A percentile compares a stretch with the other conserved stretches of the same genome.
Conservation (phyloP, 1,284 basidiomycete species). For the Apiotrichum gracile region DNA sequence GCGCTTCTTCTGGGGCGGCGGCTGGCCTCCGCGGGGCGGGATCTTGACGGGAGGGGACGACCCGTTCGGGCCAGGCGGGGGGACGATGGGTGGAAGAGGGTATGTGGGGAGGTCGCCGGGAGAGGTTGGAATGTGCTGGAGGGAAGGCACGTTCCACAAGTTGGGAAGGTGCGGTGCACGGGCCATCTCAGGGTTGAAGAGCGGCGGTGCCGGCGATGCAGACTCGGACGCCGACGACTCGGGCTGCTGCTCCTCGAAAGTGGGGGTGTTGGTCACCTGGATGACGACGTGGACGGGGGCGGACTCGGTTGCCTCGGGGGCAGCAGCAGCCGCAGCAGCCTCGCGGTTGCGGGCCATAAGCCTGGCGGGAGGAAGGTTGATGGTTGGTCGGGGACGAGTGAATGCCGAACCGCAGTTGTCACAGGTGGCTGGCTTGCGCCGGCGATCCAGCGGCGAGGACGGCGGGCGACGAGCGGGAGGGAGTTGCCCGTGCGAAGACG, state of each 20-base stretch:
- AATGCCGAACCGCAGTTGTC: constrained; percentile 7
- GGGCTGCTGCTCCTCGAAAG: neutral
- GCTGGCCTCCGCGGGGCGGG: constrained; percentile 2
- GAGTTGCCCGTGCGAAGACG: neutral
- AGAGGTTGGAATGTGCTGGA: constrained; percentile 30
- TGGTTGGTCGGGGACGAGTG: constrained; percentile 3
- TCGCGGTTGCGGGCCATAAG: constrained; percentile 11
- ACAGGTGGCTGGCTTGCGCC: constrained; percentile 1
- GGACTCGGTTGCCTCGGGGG: neutral
- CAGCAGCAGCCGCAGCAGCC: neutral
- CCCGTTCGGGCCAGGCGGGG: constrained; percentile 4
- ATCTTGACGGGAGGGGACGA: neutral
- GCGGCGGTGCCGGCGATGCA: neutral
- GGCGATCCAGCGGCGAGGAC: neutral
- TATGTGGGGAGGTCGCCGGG: constrained; percentile 38
- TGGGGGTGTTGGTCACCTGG: neutral
- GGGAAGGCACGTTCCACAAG: constrained; percentile 16
- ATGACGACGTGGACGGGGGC: neutral
- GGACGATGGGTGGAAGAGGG: constrained; percentile 24
- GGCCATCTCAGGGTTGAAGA: neutral
- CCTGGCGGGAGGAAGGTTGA: constrained; percentile 7
- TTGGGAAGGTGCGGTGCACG: neutral
- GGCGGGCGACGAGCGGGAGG: neutral
- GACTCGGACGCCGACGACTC: neutral
- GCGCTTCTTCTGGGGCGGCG: constrained; percentile 31